Base-by-base conservation (phyloP, 75 land plant genomes). In the Sequoiadendron giganteum region DNA sequence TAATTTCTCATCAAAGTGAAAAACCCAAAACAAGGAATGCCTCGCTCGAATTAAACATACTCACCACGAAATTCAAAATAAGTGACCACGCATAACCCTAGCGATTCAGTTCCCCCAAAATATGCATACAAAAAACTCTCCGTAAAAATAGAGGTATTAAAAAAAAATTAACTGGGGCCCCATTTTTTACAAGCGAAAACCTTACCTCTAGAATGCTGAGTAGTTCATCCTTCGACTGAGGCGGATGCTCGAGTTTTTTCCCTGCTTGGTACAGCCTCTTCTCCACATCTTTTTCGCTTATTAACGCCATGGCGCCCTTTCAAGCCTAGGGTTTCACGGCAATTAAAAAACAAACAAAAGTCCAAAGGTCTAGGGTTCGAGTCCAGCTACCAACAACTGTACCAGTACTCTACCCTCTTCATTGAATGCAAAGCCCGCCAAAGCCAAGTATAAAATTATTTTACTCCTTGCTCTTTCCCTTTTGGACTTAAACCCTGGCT, bases 121-220 rank as follows among this genome's bases (percentile, higher is more conserved):
- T 45, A 21, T 25, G 48, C 11, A 25, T 0, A 14, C 8, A 80
- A 1, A 80, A 80, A 79, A 39, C 2, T 8, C 28, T 65, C n/a
- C 28, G n/a, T 5, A 65, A 21, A 25, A 11, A 40, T 38, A 2
- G 5, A 39, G 7, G 11, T 15, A 78, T 38, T 36, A 15, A 39
- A 36, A 78, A 8, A 49, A 49, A 52, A 0, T 9, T 25, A 65
- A 65, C 21, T 6, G 25, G 70, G 83, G 28, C 13, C 42, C 25
- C 28, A 2, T 7, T 45, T 81, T 81, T 43, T 9, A 0, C 18
- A 43, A 16, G 42, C 4, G 43, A 39, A 78, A 39, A 39, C 16
- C 90, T 75, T 87, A 93, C 94, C 87, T 89, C 83, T 34, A 93
- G 90, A 55, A 90, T 87, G 83, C 73, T 83, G 65, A 89, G 84